A percentile compares a stretch with the other conserved stretches of the same genome.
Evolutionary conservation across 805 yeast genomes (phyloP).

Genomic region (Spathaspora gorwiae): DNA sequence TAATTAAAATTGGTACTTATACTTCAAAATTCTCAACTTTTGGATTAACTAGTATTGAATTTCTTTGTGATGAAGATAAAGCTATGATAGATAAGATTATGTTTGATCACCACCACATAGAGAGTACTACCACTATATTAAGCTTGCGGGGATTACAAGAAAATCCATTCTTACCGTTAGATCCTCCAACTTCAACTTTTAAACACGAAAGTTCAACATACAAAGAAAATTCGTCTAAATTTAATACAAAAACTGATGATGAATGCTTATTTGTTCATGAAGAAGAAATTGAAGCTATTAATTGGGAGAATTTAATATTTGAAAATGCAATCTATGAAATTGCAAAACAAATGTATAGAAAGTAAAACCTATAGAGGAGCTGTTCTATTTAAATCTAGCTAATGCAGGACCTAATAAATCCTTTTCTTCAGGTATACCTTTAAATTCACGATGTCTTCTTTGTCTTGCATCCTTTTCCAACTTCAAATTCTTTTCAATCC

Average conservation of each 20-base stretch:
- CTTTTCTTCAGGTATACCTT: conserved; percentile 49
- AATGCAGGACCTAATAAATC: conserved; percentile 49
- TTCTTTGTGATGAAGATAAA: conserved; percentile 12
- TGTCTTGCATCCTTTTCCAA: conserved; percentile 70
- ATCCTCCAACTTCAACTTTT: not conserved
- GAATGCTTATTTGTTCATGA: conserved; percentile 9
- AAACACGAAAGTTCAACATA: not conserved
- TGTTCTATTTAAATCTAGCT: conserved; percentile 37
- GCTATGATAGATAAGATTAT: too few species aligned
- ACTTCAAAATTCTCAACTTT: conserved; percentile 17
- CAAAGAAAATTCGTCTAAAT: not conserved
- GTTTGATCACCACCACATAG: too few species aligned
- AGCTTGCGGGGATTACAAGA: too few species aligned
- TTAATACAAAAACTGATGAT: not conserved
- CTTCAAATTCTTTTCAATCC: conserved; percentile 69
- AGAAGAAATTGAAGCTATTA: conserved; percentile 12
- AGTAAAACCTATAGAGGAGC: not conserved
- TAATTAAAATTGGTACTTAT: too few species aligned
- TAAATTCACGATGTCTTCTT: conserved; percentile 39
- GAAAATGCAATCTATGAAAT: conserved; percentile 13
- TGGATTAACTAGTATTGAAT: conserved; percentile 16
- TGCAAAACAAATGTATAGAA: conserved; percentile 4
- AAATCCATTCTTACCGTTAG: not conserved
- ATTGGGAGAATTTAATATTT: conserved; percentile 20
- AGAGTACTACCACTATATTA: too few species aligned